Evolutionary conservation across 148 eudicot genomes (phyloP).

Genomic region (Gaultheria prostrata): DNA sequence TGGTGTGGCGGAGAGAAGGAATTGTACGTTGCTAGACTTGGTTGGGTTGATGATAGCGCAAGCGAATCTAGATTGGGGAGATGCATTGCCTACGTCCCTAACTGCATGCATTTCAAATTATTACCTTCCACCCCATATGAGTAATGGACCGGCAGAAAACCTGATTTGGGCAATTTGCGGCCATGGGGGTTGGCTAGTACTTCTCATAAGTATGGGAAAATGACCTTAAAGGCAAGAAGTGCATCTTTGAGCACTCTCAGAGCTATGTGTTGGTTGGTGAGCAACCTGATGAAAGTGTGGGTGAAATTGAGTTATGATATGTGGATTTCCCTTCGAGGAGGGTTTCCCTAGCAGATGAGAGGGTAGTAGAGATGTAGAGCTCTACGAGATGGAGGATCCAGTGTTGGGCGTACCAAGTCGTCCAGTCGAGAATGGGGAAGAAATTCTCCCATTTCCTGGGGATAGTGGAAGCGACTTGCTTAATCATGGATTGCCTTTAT

Average conservation of each 20-base stretch:
- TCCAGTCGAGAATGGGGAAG: no score
- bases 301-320: conserved; percentile 6
- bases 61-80: not conserved
- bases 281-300: not conserved
- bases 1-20: not conserved
- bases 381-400: conserved; percentile 11
- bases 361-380: not conserved
- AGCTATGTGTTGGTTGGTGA: conserved; percentile 4
- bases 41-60: not conserved
- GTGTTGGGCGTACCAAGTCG: no score
- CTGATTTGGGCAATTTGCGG: not conserved
- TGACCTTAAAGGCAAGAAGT: not conserved
- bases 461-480: no score
- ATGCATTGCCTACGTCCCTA: not conserved
- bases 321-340: not conserved
- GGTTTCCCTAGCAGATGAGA: not conserved
- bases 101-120: not conserved
- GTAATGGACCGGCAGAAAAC: not conserved
- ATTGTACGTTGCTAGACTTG: not conserved
- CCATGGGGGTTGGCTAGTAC: conserved; percentile 8
- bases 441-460: no score
- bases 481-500: not conserved
- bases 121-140: not conserved
- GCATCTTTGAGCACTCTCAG: conserved; percentile 1
- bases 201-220: no score